These are phyloP conservation scores for Phylloporus sp. DNA, from an alignment of 768 basidiomycete genomes.

Conservation along the genomic window DNA sequence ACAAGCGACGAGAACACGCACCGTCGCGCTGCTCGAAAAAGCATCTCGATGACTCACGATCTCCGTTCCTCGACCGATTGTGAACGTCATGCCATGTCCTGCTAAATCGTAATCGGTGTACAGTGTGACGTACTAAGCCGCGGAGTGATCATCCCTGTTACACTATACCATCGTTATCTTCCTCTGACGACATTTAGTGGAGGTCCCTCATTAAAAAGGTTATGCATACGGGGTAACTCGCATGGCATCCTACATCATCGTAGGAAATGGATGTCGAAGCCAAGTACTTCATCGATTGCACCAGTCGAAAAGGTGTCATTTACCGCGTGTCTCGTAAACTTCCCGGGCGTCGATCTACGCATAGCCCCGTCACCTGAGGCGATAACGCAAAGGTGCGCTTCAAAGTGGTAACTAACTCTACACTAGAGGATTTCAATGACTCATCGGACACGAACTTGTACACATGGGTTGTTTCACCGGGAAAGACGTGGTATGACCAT, in stretches of 20 bases:
- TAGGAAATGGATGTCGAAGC: conserved; percentile 81
- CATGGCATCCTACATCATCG: conserved; percentile 93
- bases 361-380: too few relatives aligned
- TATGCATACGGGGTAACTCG: conserved; percentile 26
- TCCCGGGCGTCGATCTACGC: too few relatives aligned
- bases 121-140: conserved; percentile 80
- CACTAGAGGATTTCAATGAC: too few relatives aligned
- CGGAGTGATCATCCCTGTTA: conserved; percentile 90
- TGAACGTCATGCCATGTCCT: conserved; percentile 89
- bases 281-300: too few relatives aligned
- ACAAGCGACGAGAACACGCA: neutral
- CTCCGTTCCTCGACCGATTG: conserved; percentile 89
- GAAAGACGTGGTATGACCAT: too few relatives aligned
- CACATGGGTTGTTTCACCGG: too few relatives aligned
- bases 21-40: neutral
- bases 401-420: too few relatives aligned
- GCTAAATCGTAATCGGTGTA: conserved; percentile 58
- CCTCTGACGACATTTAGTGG: too few relatives aligned
- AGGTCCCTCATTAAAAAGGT: neutral
- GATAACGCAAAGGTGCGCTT: too few relatives aligned
- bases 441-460: too few relatives aligned
- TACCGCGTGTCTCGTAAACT: too few relatives aligned
- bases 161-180: neutral
- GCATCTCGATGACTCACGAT: conserved; percentile 46
- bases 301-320: too few relatives aligned